Conservation (phyloP, 805 yeast species). For the Metschnikowia lunata region DNA sequence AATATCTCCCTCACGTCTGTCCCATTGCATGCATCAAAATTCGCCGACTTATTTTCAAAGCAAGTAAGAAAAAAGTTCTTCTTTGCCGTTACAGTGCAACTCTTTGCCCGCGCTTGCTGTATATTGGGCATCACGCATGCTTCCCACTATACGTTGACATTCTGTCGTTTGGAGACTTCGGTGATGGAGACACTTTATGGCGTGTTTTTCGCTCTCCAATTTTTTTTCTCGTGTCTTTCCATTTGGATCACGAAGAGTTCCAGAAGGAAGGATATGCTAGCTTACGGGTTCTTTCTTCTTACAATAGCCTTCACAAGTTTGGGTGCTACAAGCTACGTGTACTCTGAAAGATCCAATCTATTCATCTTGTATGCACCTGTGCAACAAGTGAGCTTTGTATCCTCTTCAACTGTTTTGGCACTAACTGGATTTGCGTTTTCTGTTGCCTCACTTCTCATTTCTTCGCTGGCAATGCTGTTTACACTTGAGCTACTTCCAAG, state of each 20-base stretch:
- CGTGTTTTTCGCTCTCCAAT: slow-evolving; percentile 34
- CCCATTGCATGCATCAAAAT: not conserved
- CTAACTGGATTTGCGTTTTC: slow-evolving; percentile 43
- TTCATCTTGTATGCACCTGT: slow-evolving; percentile 24
- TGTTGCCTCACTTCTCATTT: slow-evolving; percentile 42
- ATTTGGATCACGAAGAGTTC: slow-evolving; percentile 39
- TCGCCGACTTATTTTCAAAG: slow-evolving; percentile 2
- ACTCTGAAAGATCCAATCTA: slow-evolving; percentile 30
- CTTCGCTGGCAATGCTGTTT: slow-evolving; percentile 47
- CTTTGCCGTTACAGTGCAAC: slow-evolving; percentile 7
- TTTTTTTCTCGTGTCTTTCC: slow-evolving; percentile 42
- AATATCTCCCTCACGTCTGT: slow-evolving; percentile 4
- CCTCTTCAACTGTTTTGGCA: slow-evolving; percentile 43
- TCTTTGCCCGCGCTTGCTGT: slow-evolving; percentile 6
- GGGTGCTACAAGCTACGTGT: slow-evolving; percentile 31
- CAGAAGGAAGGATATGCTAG: slow-evolving; percentile 44
- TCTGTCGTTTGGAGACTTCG: slow-evolving; percentile 9
- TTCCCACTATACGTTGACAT: slow-evolving; percentile 7
- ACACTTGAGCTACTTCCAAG: slow-evolving; percentile 47
- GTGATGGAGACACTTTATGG: slow-evolving; percentile 6
- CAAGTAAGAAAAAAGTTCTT: not conserved
- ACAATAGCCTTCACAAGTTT: slow-evolving; percentile 32
- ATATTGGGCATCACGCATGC: slow-evolving; percentile 5
- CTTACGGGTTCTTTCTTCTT: slow-evolving; percentile 39
- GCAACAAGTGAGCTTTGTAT: slow-evolving; percentile 32